Evolutionary conservation across 1,284 basidiomycete genomes (phyloP).

Genomic region (Farysia itapuensis): DNA sequence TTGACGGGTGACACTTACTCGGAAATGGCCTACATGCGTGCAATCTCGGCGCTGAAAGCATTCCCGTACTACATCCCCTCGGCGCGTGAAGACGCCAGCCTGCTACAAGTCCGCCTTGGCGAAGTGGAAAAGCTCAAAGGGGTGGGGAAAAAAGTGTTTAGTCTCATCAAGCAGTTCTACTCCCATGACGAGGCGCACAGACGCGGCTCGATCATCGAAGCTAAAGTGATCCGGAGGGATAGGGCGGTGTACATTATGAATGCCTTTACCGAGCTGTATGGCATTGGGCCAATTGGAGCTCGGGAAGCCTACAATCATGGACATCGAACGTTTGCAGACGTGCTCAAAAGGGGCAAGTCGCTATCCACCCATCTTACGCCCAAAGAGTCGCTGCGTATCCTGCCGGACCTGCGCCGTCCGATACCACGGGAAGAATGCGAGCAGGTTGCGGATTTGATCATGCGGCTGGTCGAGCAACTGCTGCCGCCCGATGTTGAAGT

Average conservation of each 20-base stretch:
- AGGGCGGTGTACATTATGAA: conserved; percentile 41
- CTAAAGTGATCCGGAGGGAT: conserved; percentile 42
- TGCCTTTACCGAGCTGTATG: conserved; percentile 48
- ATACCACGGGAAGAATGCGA: conserved; percentile 39
- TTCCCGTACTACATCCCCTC: conserved; percentile 37
- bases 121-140: conserved; percentile 46
- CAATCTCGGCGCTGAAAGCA: conserved; percentile 50
- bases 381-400: conserved; percentile 35
- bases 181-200: background rate
- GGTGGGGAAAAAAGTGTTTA: conserved; percentile 48
- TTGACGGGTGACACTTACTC: conserved; percentile 41
- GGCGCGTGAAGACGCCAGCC: background rate
- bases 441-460: conserved; percentile 24
- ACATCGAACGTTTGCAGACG: conserved; percentile 41
- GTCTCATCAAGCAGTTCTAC: conserved; percentile 44
- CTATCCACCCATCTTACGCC: conserved; percentile 31
- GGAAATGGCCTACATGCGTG: conserved; percentile 54
- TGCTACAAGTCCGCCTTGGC: conserved; percentile 6
- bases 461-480: conserved; percentile 13
- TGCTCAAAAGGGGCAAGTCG: conserved; percentile 31
- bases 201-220: conserved; percentile 37
- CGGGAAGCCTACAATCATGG: conserved; percentile 48
- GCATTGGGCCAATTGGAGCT: conserved; percentile 49
- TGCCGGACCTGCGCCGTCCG: conserved; percentile 29
- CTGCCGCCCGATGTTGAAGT: conserved; percentile 1